Evolutionary conservation across 768 basidiomycete species (phyloP).

Genomic region (Tulasnella sp.): DNA sequence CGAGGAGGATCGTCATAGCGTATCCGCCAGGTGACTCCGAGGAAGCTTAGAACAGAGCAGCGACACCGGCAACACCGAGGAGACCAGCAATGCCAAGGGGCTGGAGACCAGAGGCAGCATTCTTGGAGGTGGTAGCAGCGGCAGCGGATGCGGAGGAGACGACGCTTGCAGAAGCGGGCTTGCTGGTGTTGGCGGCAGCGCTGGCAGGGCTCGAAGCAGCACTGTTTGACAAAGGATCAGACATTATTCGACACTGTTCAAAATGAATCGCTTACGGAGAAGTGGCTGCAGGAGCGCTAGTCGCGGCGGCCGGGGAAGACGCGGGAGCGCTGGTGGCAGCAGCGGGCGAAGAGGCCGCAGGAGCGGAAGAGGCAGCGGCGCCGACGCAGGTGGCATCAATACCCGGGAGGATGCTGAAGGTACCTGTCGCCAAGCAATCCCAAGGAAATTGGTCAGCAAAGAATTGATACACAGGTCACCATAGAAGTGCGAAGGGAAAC

Average conservation of each 20-base stretch:
- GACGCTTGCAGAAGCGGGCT: not conserved
- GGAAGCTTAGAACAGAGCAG: slow-evolving; percentile 19
- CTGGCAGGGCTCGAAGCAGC: not conserved
- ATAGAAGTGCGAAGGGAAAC: not conserved
- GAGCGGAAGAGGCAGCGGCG: not conserved
- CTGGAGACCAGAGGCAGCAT: not conserved
- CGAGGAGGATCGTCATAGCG: not conserved
- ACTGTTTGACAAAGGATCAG: not conserved
- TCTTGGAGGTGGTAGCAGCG: not conserved
- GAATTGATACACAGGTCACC: not conserved
- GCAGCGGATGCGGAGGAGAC: not conserved
- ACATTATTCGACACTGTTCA: not conserved
- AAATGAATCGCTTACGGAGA: not conserved
- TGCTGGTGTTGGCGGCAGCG: not conserved
- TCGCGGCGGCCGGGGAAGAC: not conserved
- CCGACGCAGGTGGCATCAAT: slow-evolving; percentile 13
- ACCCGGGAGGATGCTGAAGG: slow-evolving; percentile 19
- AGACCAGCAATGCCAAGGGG: slow-evolving; percentile 18
- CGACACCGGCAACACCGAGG: slow-evolving; percentile 7
- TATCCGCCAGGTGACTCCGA: not conserved
- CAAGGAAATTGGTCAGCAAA: not conserved
- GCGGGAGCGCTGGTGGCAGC: not conserved
- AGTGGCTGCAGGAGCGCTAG: not conserved
- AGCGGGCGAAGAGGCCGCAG: slow-evolving; percentile 8
- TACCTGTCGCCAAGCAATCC: slow-evolving; percentile 9